phyloP scores from a whole-genome alignment of 2,329 filamentous ascomycete species.

The Alternaria dauci region DNA sequence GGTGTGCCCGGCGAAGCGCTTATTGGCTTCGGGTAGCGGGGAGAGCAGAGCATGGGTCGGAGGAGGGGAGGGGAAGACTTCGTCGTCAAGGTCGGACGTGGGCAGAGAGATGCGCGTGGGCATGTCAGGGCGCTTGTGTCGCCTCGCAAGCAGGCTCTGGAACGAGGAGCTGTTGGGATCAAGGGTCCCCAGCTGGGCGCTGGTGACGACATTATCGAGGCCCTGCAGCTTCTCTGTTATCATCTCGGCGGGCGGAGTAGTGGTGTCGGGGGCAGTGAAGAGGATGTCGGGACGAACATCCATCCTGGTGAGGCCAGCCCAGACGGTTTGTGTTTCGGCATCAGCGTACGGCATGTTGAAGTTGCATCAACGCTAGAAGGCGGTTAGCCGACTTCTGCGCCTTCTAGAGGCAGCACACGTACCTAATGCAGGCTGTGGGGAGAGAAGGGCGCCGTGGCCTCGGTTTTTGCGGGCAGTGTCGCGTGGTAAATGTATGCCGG shows the following conservation, averaged over 20 bases:
- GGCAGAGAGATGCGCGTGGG: constrained; percentile 39
- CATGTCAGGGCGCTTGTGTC: constrained; percentile 33
- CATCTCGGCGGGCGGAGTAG: constrained; percentile 44
- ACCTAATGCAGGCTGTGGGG: constrained; percentile 12
- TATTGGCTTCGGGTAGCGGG: constrained; percentile 47
- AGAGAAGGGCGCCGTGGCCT: background rate
- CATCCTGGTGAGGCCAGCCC: constrained; percentile 42
- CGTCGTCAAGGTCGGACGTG: constrained; percentile 27
- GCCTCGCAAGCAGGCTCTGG: constrained; percentile 33
- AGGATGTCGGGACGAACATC: constrained; percentile 38
- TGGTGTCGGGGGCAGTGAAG: constrained; percentile 32
- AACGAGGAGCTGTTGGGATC: constrained; percentile 15
- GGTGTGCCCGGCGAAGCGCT: constrained; percentile 49
- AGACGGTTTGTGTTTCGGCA: constrained; percentile 40
- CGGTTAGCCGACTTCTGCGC: constrained; percentile 18
- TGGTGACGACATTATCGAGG: constrained; percentile 16
- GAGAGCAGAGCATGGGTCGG: constrained; percentile 42
- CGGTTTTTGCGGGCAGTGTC: background rate
- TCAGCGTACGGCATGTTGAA: constrained; percentile 38
- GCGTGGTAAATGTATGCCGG: constrained; percentile 2
- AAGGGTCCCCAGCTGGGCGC: constrained; percentile 11
- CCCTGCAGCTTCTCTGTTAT: constrained; percentile 32
- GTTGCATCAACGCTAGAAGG: constrained; percentile 30
- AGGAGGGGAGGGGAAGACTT: constrained; percentile 44
- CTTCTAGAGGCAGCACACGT: constrained; percentile 14